These are phyloP conservation scores for Starmerella potacharoeniae DNA, from an alignment of 805 yeast genomes.

Conservation along the genomic window DNA sequence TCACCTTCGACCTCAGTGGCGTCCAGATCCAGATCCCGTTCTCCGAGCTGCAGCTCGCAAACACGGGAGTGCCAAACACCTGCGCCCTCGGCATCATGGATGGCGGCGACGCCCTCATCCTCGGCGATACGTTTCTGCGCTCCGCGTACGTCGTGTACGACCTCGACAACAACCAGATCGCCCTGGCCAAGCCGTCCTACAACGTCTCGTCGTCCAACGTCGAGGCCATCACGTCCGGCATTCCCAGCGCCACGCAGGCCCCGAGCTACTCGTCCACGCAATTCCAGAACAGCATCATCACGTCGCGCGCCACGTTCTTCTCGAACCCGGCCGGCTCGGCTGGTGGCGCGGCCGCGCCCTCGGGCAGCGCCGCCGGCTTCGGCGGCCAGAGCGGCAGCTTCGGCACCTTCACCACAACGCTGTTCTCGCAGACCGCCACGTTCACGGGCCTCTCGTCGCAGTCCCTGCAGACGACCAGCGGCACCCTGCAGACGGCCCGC, in stretches of 20 bases:
- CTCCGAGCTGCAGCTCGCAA: conserved; percentile 6
- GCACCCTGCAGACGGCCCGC: not conserved
- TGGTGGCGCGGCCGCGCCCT: not conserved
- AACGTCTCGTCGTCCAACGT: conserved; percentile 22
- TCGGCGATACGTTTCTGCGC: conserved; percentile 59
- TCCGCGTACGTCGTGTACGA: conserved; percentile 59
- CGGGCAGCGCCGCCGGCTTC: not conserved
- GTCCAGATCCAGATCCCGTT: conserved; percentile 37
- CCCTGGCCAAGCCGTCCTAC: conserved; percentile 40
- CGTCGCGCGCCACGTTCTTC: conserved; percentile 9
- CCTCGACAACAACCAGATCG: conserved; percentile 44
- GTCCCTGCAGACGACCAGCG: not conserved
- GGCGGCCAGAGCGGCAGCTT: not conserved
- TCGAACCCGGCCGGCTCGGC: not conserved
- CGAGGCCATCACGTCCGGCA: conserved; percentile 24
- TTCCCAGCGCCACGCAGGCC: conserved; percentile 25
- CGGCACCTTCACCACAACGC: not conserved
- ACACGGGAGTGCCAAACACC: conserved; percentile 7
- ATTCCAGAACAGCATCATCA: not conserved
- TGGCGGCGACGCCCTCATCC: conserved; percentile 29
- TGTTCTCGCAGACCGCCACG: not conserved
- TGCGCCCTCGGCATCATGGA: conserved; percentile 25
- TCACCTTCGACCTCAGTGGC: conserved; percentile 44
- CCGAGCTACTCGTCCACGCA: conserved; percentile 18
- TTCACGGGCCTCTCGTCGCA: not conserved